Percentiles rank a stretch among this genome's conserved stretches.
Conservation (phyloP, 768 basidiomycete genomes). For the Psilocybe cyanescens region DNA sequence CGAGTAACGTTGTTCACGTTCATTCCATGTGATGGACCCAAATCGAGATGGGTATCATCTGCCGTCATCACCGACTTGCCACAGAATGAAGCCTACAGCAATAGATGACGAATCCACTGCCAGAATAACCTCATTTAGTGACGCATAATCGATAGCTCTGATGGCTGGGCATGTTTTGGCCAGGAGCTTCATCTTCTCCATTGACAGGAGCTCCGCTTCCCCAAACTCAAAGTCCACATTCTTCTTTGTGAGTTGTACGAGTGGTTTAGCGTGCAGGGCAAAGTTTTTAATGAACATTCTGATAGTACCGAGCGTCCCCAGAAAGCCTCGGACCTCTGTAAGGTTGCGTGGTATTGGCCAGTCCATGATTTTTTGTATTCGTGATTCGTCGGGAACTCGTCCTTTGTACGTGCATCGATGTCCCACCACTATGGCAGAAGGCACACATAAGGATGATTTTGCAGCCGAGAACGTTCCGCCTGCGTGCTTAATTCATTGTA, state of each 20-base stretch:
- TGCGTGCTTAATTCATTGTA: conserved; percentile 33
- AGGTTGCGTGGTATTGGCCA: conserved; percentile 30
- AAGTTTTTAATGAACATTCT: conserved; percentile 33
- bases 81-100: conserved; percentile 21
- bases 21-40: not conserved
- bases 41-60: conserved; percentile 19
- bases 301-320: conserved; percentile 29
- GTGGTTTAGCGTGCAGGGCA: conserved; percentile 18
- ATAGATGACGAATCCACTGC: conserved; percentile 24
- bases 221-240: conserved; percentile 32
- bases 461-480: conserved; percentile 35
- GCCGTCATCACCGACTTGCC: conserved; percentile 15
- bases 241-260: conserved; percentile 30
- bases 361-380: conserved; percentile 28
- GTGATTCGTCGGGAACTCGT: conserved; percentile 22
- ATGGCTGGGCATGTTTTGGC: conserved; percentile 13
- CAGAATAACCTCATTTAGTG: conserved; percentile 18
- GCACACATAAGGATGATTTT: conserved; percentile 26
- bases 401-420: conserved; percentile 39
- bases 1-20: conserved; percentile 25
- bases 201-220: conserved; percentile 18
- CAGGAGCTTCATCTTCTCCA: conserved; percentile 14
- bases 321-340: conserved; percentile 28
- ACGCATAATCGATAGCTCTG: conserved; percentile 17
- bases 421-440: conserved; percentile 19